Evolutionary conservation across 1,284 basidiomycete species (phyloP), one percentile per base, ranked within the genome.

Genomic region (Moniliella sp.): DNA sequence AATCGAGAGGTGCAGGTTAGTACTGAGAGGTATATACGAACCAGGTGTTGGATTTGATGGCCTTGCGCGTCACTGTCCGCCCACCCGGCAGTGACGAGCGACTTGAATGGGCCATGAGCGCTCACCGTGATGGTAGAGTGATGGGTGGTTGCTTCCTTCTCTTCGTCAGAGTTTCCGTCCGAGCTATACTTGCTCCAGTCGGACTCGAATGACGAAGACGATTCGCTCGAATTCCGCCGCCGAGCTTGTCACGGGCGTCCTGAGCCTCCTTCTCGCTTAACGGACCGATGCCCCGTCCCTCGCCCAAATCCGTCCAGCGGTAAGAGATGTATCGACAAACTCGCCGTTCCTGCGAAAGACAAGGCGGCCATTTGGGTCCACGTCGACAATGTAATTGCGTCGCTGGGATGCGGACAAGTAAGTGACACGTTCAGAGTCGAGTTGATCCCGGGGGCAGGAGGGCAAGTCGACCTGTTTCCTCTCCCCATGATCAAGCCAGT

Each of bases 311-410:
- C 46, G 32, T 44, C 47, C 37, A 42, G 50, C 39, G 32, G 45
- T 41, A 33, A 45, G 34, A 26, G 42, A 34, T n/a, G 63, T 64
- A 21, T 64, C 62, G 10, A 64, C 69, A 0, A 69, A 62, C 35
- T 73, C 66, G 29, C 70, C 66, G 43, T 74, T 76, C 9, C 68
- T 67, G 2, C 70, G 70, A 76, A 76, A 80, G n/a, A 70, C 62
- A 11, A 80, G 64, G n/a, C n/a, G n/a, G 37, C 66, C 68, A 1
- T 78, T 77, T n/a, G 72, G 62, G 1, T 63, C 42, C n/a, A 51
- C 39, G 43, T 73, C 71, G 33, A 75, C 71, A 3, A 78, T 66
- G 48, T 79, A 79, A 48, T 78, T 77, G 14, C 73, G 61, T 5
- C 76, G 64, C 61, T 78, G 74, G 45, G 76, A 73, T 2, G 68